A percentile compares a stretch with the other conserved stretches of the same genome.
These are phyloP conservation scores for Triticum timopheevii DNA, from an alignment of 176 grass and related monocot species.

Conservation along the genomic window DNA sequence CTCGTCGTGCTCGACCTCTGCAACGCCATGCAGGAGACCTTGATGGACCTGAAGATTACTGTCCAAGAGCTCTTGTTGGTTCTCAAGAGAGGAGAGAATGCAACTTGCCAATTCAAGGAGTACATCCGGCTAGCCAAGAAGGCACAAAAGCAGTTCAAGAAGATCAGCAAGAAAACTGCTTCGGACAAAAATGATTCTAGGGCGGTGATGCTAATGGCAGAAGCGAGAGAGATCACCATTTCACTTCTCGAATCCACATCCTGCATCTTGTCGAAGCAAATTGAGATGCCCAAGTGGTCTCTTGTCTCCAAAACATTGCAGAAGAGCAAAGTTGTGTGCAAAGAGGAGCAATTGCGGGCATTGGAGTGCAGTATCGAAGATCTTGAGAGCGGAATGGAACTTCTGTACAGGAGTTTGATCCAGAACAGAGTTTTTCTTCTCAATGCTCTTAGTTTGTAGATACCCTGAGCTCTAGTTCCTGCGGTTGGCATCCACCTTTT, in stretches of 20 bases:
- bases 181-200: conserved; percentile 18
- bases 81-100: conserved; percentile 35
- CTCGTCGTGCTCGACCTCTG: conserved; percentile 49
- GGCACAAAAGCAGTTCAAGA: conserved; percentile 38
- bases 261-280: conserved; percentile 22
- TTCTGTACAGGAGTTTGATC: conserved; percentile 43
- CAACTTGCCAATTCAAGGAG: conserved; percentile 7
- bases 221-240: conserved; percentile 35
- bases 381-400: conserved; percentile 31
- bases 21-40: conserved; percentile 30
- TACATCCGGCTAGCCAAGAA: conserved; percentile 34
- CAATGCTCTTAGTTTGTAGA: conserved; percentile 42
- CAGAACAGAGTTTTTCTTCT: conserved; percentile 54
- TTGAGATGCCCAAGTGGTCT: conserved; percentile 30
- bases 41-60: conserved; percentile 39
- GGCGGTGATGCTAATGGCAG: conserved; percentile 24
- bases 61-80: conserved; percentile 21
- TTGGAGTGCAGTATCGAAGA: conserved; percentile 38
- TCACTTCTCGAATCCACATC: conserved; percentile 28
- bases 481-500: conserved; percentile 37
- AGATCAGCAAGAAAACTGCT: conserved; percentile 29
- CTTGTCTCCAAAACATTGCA: conserved; percentile 38
- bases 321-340: conserved; percentile 30
- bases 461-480: neutral
- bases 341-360: conserved; percentile 38